Evolutionary conservation across 140 eudicot species (phyloP).

Genomic region (Bidens hawaiensis): DNA sequence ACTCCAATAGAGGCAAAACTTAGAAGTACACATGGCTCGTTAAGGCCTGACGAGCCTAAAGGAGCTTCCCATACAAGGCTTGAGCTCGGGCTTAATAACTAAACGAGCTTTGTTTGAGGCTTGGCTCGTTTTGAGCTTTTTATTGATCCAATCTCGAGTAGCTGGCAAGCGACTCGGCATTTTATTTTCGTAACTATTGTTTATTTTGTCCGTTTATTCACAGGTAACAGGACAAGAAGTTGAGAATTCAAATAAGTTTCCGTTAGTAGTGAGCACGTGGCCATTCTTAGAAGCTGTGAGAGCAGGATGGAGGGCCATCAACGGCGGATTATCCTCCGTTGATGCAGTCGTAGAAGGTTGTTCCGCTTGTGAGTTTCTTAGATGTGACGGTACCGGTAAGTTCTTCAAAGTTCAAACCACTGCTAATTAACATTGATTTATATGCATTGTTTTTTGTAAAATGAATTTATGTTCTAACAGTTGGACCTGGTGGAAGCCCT

Average conservation of each 20-base stretch:
- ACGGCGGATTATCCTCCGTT: constrained; percentile 55
- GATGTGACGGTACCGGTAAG: constrained; percentile 95
- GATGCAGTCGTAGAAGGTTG: constrained; percentile 97
- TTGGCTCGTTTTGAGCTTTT: background rate
- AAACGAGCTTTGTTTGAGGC: no score
- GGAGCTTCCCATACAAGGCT: no score
- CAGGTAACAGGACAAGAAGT: constrained; percentile 51
- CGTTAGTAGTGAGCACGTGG: constrained; percentile 94
- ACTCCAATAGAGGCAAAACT: no score
- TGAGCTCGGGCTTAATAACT: no score
- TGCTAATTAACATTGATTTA: background rate
- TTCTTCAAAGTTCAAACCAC: background rate
- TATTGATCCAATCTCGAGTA: no score
- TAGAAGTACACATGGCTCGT: no score
- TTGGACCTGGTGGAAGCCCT: constrained; percentile 99
- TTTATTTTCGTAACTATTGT: background rate
- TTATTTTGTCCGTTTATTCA: background rate
- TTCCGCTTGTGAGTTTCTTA: constrained; percentile 72
- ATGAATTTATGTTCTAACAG: constrained; percentile 30
- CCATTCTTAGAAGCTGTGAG: constrained; percentile 87
- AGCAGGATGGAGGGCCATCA: constrained; percentile 71
- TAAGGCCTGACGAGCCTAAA: no score
- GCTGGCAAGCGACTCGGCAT: background rate
- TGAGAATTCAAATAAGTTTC: constrained; percentile 39
- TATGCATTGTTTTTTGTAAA: background rate